Evolutionary conservation across 2,329 filamentous ascomycete species (phyloP).

Genomic region (Alternaria sp.): DNA sequence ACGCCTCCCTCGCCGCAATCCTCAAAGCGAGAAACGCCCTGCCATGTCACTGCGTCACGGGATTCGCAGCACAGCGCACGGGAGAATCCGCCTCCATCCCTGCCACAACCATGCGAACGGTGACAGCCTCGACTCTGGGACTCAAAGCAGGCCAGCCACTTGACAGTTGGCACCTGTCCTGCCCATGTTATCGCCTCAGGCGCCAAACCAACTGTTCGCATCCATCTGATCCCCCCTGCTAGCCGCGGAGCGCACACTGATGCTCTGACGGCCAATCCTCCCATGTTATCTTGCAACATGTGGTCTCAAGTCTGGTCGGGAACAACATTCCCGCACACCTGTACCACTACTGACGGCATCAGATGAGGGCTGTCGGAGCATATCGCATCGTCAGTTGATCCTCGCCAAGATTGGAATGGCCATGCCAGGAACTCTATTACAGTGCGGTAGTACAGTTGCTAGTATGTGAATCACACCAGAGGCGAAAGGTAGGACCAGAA

Average conservation of each 20-base stretch:
- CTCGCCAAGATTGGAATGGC: slow-evolving; percentile 10
- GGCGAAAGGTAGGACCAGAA: slow-evolving; percentile 25
- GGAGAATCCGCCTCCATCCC: slow-evolving; percentile 30
- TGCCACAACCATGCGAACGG: slow-evolving; percentile 44
- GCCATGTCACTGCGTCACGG: slow-evolving; percentile 29
- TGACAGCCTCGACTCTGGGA: slow-evolving; percentile 34
- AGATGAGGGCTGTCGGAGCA: slow-evolving; percentile 22
- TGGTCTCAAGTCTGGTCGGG: slow-evolving; percentile 26
- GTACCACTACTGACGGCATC: slow-evolving; percentile 41
- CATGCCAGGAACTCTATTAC: slow-evolving; percentile 24
- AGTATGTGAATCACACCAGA: slow-evolving; percentile 17
- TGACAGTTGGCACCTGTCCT: slow-evolving; percentile 20
- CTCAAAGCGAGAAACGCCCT: slow-evolving; percentile 4
- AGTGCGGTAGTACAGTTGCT: slow-evolving; percentile 22
- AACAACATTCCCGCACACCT: slow-evolving; percentile 23
- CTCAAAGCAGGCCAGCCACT: slow-evolving; percentile 31
- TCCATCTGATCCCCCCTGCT: slow-evolving; percentile 33
- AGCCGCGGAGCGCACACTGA: slow-evolving; percentile 7
- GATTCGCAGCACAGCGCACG: slow-evolving; percentile 33
- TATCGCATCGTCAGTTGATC: slow-evolving; percentile 24
- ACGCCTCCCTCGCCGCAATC: slow-evolving; percentile 23
- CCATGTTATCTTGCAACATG: slow-evolving; percentile 28
- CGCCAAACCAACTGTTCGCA: slow-evolving; percentile 47
- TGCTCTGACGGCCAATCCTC: slow-evolving; percentile 14
- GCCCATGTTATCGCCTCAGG: slow-evolving; percentile 37